Evolutionary conservation across 2,329 filamentous ascomycete species (phyloP), one percentile per base, ranked within the genome.

Genomic region (Exophiala bonariae): DNA sequence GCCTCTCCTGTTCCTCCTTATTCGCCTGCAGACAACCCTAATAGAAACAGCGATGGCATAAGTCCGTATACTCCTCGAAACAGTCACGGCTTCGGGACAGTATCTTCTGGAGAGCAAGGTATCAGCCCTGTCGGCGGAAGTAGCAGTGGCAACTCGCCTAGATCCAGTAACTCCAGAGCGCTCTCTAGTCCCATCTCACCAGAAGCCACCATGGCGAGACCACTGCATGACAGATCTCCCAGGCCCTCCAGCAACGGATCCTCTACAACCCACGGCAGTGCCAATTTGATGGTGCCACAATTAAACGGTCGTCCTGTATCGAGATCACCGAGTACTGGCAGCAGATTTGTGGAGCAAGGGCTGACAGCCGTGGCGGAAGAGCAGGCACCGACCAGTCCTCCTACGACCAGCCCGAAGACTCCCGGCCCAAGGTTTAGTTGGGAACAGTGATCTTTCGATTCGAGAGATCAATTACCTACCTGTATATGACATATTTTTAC

Each of bases 301-400:
- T 34, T 56, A 7, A 42, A 45, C 30, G 52, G 46, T 23, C 49
- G 52, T n/a, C 50, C 49, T 13, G 52, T 47, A 5, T 49, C 49
- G 16, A 42, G 55, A 14, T 53, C 55, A 14, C 49, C 52, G 2
- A 58, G 54, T 34, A 51, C 50, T 20, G 53, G 55, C 18, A 57
- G 54, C 37, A 50, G 58, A 33, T 58, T 60, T 34, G 43, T 51
- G 11, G 58, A 60, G 39, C 56, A 60, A 41, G 56, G 56, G 4
- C 41, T 58, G 20, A 46, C 31, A 26, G 44, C 47, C 4, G 41
- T 47, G n/a, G 30, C 44, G 23, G 52, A 55, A 39, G 47, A 52
- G 28, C 50, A 44, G 19, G n/a, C n/a, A n/a, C 20, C 31, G 5
- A 13, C 47, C 16, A 46, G 23, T 22, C 34, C 41, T 20, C 41